Conservation (phyloP, 805 yeast species). For the Candida ulmi region DNA sequence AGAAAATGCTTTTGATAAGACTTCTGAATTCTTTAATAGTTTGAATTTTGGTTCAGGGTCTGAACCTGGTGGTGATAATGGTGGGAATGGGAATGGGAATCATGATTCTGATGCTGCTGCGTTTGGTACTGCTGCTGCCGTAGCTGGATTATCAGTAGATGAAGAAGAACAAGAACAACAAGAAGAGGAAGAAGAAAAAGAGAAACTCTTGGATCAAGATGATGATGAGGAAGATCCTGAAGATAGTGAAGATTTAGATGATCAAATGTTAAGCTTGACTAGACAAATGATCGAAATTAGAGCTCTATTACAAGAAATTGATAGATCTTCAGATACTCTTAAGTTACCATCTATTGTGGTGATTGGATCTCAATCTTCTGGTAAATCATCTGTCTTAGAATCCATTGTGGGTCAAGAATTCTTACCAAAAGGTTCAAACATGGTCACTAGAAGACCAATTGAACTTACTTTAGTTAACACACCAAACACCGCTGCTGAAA, state of each 20-base stretch:
- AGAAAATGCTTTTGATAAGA: slow-evolving; percentile 42
- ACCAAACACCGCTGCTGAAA: slow-evolving; percentile 73
- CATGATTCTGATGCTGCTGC: slow-evolving; percentile 41
- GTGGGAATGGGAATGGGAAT: slow-evolving; percentile 11
- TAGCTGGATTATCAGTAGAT: slow-evolving; percentile 35
- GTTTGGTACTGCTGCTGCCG: slow-evolving; percentile 54
- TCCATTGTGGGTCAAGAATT: slow-evolving; percentile 98
- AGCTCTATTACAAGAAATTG: slow-evolving; percentile 67
- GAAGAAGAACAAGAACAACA: slow-evolving; percentile 34
- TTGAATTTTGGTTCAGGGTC: slow-evolving; percentile 16
- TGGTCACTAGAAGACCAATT: slow-evolving; percentile 98
- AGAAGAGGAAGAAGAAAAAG: slow-evolving; percentile 36
- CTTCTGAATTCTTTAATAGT: slow-evolving; percentile 20
- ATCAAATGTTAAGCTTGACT: slow-evolving; percentile 83
- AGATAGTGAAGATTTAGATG: slow-evolving; percentile 53
- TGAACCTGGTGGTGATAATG: slow-evolving; percentile 16
- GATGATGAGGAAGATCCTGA: slow-evolving; percentile 44
- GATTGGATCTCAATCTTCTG: slow-evolving; percentile 95
- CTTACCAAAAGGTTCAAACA: slow-evolving; percentile 92
- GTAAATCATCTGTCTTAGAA: slow-evolving; percentile 94
- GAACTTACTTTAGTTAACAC: slow-evolving; percentile 89
- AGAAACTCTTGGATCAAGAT: slow-evolving; percentile 31
- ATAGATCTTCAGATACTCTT: slow-evolving; percentile 64
- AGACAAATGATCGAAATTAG: slow-evolving; percentile 97
- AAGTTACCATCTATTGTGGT: slow-evolving; percentile 94